phyloP scores from a whole-genome alignment of 2,329 filamentous ascomycete genomes.

The Monosporascus ibericus region DNA sequence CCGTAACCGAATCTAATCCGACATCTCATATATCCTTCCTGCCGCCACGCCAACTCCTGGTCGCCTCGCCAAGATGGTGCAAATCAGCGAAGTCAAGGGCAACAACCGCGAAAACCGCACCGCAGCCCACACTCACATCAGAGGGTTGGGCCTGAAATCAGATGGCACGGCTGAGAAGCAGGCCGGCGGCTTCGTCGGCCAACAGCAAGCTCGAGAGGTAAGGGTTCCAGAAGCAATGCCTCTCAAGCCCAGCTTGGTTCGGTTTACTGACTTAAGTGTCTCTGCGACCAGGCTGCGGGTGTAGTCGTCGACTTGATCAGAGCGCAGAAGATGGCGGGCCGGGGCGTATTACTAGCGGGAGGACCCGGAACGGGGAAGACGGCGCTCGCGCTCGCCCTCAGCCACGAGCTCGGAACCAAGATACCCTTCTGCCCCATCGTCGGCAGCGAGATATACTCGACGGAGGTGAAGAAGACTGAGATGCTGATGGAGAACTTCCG shows the following conservation, averaged over 20 bases:
- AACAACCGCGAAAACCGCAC: slow-evolving; percentile 94
- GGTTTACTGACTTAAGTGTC: slow-evolving; percentile 1
- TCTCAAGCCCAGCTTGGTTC: neutral
- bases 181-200: slow-evolving; percentile 82
- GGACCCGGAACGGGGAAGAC: slow-evolving; percentile 97
- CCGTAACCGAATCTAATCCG: too few species aligned
- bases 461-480: slow-evolving; percentile 99
- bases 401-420: slow-evolving; percentile 94
- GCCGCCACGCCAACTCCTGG: neutral
- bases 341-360: slow-evolving; percentile 87
- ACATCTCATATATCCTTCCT: too few species aligned
- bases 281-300: slow-evolving; percentile 66
- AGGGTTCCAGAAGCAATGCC: slow-evolving; percentile 10
- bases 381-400: slow-evolving; percentile 88
- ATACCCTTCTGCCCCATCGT: slow-evolving; percentile 98
- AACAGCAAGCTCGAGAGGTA: slow-evolving; percentile 83
- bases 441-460: slow-evolving; percentile 94
- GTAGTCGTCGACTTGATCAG: slow-evolving; percentile 94
- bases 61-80: slow-evolving; percentile 59
- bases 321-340: slow-evolving; percentile 94
- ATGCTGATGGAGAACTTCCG: slow-evolving; percentile 99
- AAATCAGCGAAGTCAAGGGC: slow-evolving; percentile 91
- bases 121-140: slow-evolving; percentile 96
- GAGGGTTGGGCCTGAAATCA: slow-evolving; percentile 77
- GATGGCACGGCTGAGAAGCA: slow-evolving; percentile 82